Evolutionary conservation across 192 early-diverging fungal species (phyloP), one percentile per base, ranked within the genome.

Genomic region (Coemansia sp.): DNA sequence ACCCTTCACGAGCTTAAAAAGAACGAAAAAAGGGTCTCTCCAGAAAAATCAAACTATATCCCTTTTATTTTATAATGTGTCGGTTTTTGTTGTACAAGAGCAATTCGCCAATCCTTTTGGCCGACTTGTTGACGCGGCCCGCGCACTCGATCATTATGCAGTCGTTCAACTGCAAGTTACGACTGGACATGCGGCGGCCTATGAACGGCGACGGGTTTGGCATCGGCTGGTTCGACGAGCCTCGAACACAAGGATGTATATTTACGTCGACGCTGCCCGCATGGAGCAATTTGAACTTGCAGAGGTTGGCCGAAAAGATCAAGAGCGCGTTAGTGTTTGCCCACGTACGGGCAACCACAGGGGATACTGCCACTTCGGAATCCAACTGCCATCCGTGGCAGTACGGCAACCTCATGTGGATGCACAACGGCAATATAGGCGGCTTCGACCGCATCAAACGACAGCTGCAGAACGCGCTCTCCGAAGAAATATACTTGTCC

Each of bases 131-230:
- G 22, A 89, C 89, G 0, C 86, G 87, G 55, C 90, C 90, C 0
- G 85, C 85, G 2, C 88, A 92, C 57, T 92, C 90, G 22, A 92
- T 92, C 39, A 90, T 92, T 49, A 90, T 89, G 75, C 90, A 92
- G 72, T 89, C 89, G 55, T 88, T 89, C 68, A 89, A 88, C 73
- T 88, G 84, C 58, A 84, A 84, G 68, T 72, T 92, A 45, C 85
- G 86, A 41, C 64, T 92, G 4, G 88, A 92, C 71, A 66, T 64
- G 29, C 49, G 82, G 57, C 70, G 85, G 68, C 83, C 86, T 2
- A 83, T 89, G 65, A 92, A 92, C 76, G 90, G 89, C 54, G 90
- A 92, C 69, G 90, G 90, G 22, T 90, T 92, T 73, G 90, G 90
- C 32, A 86, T 92, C 48, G 90, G 87, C 52, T 85, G 78, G 80